Conservation (phyloP, 2,329 filamentous ascomycete species). For the Colletotrichum siamense region DNA sequence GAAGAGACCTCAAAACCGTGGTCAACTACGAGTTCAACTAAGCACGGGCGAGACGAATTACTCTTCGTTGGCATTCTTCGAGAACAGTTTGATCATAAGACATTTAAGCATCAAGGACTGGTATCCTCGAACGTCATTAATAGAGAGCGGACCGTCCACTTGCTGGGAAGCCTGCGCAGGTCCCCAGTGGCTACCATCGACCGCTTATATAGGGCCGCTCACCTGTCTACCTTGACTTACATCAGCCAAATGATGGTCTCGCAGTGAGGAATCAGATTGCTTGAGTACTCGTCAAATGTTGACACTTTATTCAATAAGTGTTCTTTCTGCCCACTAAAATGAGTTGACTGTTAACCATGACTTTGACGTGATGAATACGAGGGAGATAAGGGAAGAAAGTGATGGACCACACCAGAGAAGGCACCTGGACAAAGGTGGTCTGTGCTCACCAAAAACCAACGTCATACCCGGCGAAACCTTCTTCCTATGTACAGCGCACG, state of each 20-base stretch:
- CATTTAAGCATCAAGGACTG: too few relatives aligned
- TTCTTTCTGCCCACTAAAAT: neutral
- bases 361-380: neutral
- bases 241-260: neutral
- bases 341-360: neutral
- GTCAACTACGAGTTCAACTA: neutral
- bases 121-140: too few relatives aligned
- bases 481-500: neutral
- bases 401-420: neutral
- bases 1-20: neutral
- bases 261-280: neutral
- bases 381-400: rapidly evolving
- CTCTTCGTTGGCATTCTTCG: too few relatives aligned
- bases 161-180: too few relatives aligned
- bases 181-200: too few relatives aligned
- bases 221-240: neutral
- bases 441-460: neutral
- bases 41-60: too few relatives aligned
- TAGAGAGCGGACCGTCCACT: too few relatives aligned
- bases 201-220: neutral
- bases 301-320: neutral
- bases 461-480: slow-evolving; percentile 9
- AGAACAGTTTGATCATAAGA: rapidly evolving
- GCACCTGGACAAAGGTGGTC: neutral
- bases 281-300: neutral